Evolutionary conservation across 768 basidiomycete species (phyloP), one percentile per base, ranked within the genome.

Genomic region (Auriscalpium microsporum): DNA sequence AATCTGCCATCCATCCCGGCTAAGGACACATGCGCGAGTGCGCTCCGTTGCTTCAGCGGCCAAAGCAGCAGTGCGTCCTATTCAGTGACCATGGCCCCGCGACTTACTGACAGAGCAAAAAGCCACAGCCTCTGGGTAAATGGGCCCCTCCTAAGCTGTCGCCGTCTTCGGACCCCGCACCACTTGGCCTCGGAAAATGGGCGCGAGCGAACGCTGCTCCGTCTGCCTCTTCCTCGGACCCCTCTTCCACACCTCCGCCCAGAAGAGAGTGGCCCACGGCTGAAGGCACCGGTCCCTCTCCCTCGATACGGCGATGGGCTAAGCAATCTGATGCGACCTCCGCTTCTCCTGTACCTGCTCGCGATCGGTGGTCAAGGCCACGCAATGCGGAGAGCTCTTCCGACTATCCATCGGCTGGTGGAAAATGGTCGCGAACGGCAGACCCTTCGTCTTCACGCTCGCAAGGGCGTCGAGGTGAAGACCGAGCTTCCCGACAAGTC

Each of bases 11-110:
- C 37, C n/a, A n/a, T 48, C 36, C 4, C 40, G 45, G 4, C 35
- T 62, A 19, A 50, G 53, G 34, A 45, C 38, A 6, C 33, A 45
- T 23, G n/a, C 40, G 35, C 37, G 52, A n/a, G 37, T 37, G n/a
- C 50, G 58, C 40, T 13, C 21, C 14, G 54, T 53, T 11, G 35
- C 48, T 6, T 42, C 36, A 8, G 61, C 61, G 10, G 40, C 58
- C 14, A 62, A 62, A 42, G 35, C 58, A 28, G 56, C 53, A 16
- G 61, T 62, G 34, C 48, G 61, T 60, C 14, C n/a, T 16, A 13
- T 44, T 16, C 45, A 8, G n/a, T 21, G 11, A 23, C 21, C 6
- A 14, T 11, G 42, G 13, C 5, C 33, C 33, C n/a, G 9, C 33
- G 38, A 19, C 19, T 19, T 23, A 21, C 21, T 17, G 11, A 36